These are phyloP conservation scores for Mucor velutinosus DNA, from an alignment of 371 early-diverging fungal species.

Conservation along the genomic window DNA sequence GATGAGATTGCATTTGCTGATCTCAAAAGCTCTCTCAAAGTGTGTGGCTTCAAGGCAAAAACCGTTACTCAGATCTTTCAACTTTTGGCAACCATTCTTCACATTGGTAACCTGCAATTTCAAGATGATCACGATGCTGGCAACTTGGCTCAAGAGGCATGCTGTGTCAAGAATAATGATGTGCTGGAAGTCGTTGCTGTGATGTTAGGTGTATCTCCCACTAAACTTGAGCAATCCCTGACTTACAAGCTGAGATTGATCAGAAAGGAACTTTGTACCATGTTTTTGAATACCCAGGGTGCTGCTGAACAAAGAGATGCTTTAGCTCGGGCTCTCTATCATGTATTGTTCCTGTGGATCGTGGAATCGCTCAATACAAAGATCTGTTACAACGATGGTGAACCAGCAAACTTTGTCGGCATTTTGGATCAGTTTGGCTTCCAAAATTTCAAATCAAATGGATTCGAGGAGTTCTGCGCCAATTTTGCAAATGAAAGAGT, in stretches of 20 bases:
- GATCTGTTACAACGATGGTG: slow-evolving; percentile 62
- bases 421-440: slow-evolving; percentile 78
- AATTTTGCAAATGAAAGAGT: slow-evolving; percentile 89
- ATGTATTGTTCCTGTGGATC: slow-evolving; percentile 77
- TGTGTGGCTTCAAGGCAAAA: slow-evolving; percentile 73
- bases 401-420: slow-evolving; percentile 70
- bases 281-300: slow-evolving; percentile 72
- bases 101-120: slow-evolving; percentile 74
- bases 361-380: slow-evolving; percentile 77
- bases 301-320: slow-evolving; percentile 65
- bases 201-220: slow-evolving; percentile 72
- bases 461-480: slow-evolving; percentile 78
- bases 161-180: slow-evolving; percentile 56
- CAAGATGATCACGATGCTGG: slow-evolving; percentile 54
- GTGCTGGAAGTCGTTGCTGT: slow-evolving; percentile 71
- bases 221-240: slow-evolving; percentile 63
- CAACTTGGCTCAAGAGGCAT: slow-evolving; percentile 50
- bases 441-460: slow-evolving; percentile 61
- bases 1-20: slow-evolving; percentile 51
- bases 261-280: slow-evolving; percentile 74
- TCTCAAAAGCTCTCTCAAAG: slow-evolving; percentile 68
- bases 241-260: slow-evolving; percentile 61
- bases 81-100: slow-evolving; percentile 70
- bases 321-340: slow-evolving; percentile 73
- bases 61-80: slow-evolving; percentile 72